phyloP scores from a whole-genome alignment of 2,329 filamentous ascomycete genomes.

The Fusarium brevicatenulatum region DNA sequence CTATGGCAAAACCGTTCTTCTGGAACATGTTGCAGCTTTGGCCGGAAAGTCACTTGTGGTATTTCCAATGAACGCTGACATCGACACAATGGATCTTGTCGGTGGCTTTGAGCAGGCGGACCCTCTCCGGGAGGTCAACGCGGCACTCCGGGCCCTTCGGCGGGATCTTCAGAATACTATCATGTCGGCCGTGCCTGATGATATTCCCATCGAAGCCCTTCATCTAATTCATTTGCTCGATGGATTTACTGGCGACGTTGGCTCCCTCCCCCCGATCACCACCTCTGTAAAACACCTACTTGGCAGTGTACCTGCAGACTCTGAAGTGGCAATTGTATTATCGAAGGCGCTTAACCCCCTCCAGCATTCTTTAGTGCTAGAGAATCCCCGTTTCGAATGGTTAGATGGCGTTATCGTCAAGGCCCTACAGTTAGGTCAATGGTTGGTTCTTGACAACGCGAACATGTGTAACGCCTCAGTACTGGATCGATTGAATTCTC shows the following conservation, averaged over 20 bases:
- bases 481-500: conserved; percentile 90
- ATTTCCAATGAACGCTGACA: conserved; percentile 91
- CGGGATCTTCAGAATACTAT: conserved; percentile 62
- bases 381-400: conserved; percentile 92
- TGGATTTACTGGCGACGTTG: conserved; percentile 51
- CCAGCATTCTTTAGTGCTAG: conserved; percentile 64
- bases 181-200: conserved; percentile 59
- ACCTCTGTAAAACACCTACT: conserved; percentile 54
- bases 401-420: conserved; percentile 91
- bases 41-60: conserved; percentile 81
- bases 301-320: conserved; percentile 54
- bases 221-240: conserved; percentile 63
- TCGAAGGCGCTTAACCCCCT: conserved; percentile 61
- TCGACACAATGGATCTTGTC: conserved; percentile 96
- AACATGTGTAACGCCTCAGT: conserved; percentile 97
- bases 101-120: conserved; percentile 97
- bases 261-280: conserved; percentile 52
- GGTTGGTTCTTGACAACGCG: conserved; percentile 96
- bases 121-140: conserved; percentile 75
- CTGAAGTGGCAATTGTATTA: conserved; percentile 59
- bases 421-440: conserved; percentile 85
- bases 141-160: conserved; percentile 60
- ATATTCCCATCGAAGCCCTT: conserved; percentile 59
- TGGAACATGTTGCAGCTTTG: conserved; percentile 82
- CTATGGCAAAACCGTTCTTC: conserved; percentile 83